These are phyloP conservation scores for Kuraishia molischiana DNA, from an alignment of 805 yeast species.

Conservation along the genomic window DNA sequence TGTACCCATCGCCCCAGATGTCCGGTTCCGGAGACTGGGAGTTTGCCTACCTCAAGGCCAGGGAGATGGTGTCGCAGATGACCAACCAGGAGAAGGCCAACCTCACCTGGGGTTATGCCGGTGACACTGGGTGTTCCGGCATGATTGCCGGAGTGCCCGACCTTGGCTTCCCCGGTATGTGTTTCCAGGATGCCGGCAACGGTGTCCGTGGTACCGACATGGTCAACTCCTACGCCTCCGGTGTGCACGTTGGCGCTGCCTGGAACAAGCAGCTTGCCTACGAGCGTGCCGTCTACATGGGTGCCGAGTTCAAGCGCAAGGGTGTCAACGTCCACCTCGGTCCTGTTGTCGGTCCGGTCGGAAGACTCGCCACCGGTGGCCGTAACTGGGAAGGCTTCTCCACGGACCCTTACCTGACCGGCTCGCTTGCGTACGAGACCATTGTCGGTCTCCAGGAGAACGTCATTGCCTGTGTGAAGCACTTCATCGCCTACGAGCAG, in stretches of 20 bases:
- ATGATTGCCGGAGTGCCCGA: constrained; percentile 51
- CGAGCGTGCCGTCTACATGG: constrained; percentile 46
- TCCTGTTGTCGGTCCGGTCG: constrained; percentile 52
- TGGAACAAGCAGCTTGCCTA: constrained; percentile 42
- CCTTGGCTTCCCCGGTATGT: constrained; percentile 38
- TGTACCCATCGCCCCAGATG: constrained; percentile 10
- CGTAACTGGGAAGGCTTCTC: constrained; percentile 60
- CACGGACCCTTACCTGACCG: constrained; percentile 51
- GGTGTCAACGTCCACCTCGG: constrained; percentile 49
- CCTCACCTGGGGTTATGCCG: constrained; percentile 55
- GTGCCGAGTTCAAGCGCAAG: constrained; percentile 40
- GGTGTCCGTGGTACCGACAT: constrained; percentile 51
- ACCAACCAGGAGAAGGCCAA: constrained; percentile 50
- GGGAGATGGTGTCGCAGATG: constrained; percentile 44
- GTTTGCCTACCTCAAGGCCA: constrained; percentile 45
- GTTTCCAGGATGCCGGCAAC: constrained; percentile 55
- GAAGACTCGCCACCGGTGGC: constrained; percentile 53
- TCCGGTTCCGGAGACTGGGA: constrained; percentile 33
- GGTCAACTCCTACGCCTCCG: constrained; percentile 48
- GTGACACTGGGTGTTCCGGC: constrained; percentile 54
- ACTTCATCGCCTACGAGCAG: constrained; percentile 53
- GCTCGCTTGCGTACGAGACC: constrained; percentile 42
- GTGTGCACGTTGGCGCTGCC: constrained; percentile 48
- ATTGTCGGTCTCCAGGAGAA: constrained; percentile 44
- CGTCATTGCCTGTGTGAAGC: constrained; percentile 47